Evolutionary conservation across 495 filamentous ascomycete genomes (phyloP).

Genomic region (Lasiosphaeriaceae sp.): DNA sequence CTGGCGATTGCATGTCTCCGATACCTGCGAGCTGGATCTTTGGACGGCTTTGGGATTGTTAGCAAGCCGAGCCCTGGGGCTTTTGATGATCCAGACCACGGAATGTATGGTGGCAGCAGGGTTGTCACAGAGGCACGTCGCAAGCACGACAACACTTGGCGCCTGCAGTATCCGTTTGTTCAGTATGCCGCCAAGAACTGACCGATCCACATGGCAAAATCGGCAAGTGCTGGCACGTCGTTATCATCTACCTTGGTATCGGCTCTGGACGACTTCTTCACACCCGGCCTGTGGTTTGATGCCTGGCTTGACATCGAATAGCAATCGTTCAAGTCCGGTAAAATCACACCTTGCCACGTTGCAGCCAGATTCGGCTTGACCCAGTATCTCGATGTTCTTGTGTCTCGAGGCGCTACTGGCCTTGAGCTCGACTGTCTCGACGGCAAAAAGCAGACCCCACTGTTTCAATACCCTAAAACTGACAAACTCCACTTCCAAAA

Average conservation of each 20-base stretch:
- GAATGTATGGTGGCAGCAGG: too few species aligned
- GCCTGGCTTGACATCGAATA: constrained; percentile 6
- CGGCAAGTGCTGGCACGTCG: constrained; percentile 1
- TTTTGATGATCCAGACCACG: not conserved
- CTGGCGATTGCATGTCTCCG: constrained; percentile 18
- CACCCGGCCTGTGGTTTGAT: not conserved
- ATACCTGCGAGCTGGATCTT: constrained; percentile 19
- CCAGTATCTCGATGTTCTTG: constrained; percentile 14
- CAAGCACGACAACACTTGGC: not conserved
- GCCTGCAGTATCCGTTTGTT: constrained; percentile 15
- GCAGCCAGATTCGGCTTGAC: constrained; percentile 10
- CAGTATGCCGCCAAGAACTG: constrained; percentile 25
- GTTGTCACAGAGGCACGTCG: too few species aligned
- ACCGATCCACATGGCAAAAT: constrained; percentile 17
- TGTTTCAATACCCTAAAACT: not conserved
- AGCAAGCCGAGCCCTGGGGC: not conserved
- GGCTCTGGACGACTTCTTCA: constrained; percentile 5
- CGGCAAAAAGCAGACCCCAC: too few species aligned
- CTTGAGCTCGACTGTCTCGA: too few species aligned
- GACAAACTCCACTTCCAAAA: too few species aligned
- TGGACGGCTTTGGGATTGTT: constrained; percentile 5
- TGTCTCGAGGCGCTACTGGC: too few species aligned
- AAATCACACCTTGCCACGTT: constrained; percentile 4
- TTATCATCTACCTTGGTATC: constrained; percentile 1
- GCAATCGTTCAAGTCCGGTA: not conserved